These are phyloP conservation scores for Phlebiopsis flavidoalba DNA, from an alignment of 768 basidiomycete species.

Conservation along the genomic window DNA sequence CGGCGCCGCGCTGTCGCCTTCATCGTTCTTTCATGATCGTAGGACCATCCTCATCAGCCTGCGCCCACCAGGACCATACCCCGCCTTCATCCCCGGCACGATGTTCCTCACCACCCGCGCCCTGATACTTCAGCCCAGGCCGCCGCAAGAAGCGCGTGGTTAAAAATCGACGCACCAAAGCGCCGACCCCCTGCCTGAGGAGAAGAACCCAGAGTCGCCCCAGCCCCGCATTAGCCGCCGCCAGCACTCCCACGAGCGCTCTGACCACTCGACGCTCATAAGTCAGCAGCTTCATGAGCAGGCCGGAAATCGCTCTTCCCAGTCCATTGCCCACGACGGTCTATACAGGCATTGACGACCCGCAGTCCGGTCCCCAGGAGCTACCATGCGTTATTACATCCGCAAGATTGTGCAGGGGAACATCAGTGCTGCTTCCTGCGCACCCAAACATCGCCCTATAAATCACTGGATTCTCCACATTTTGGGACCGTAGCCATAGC, in stretches of 20 bases:
- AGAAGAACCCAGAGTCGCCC: not conserved
- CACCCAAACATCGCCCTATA: not conserved
- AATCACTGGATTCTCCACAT: no score
- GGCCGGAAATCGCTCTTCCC: not conserved
- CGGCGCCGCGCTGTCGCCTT: slow-evolving; percentile 43
- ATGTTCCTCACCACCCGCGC: slow-evolving; percentile 29
- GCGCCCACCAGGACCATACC: slow-evolving; percentile 40
- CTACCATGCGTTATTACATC: no score
- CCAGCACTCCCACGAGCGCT: slow-evolving; percentile 1
- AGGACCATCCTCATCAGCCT: slow-evolving; percentile 37
- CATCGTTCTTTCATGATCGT: slow-evolving; percentile 36
- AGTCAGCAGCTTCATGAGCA: not conserved
- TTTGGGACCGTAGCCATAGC: no score
- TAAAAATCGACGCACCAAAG: not conserved
- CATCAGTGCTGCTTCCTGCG: not conserved
- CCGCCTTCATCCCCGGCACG: slow-evolving; percentile 39
- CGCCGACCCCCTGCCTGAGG: not conserved
- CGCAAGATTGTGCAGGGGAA: not conserved
- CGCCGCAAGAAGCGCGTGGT: slow-evolving; percentile 3
- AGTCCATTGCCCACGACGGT: not conserved
- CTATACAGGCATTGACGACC: not conserved
- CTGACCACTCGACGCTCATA: slow-evolving; percentile 8
- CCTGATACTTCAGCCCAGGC: not conserved
- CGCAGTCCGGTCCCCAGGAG: not conserved
- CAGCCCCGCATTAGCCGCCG: not conserved